A percentile compares a stretch with the other conserved stretches of the same genome.
These are phyloP conservation scores for Flaveria floridana DNA, from an alignment of 140 eudicot species.

Conservation along the genomic window DNA sequence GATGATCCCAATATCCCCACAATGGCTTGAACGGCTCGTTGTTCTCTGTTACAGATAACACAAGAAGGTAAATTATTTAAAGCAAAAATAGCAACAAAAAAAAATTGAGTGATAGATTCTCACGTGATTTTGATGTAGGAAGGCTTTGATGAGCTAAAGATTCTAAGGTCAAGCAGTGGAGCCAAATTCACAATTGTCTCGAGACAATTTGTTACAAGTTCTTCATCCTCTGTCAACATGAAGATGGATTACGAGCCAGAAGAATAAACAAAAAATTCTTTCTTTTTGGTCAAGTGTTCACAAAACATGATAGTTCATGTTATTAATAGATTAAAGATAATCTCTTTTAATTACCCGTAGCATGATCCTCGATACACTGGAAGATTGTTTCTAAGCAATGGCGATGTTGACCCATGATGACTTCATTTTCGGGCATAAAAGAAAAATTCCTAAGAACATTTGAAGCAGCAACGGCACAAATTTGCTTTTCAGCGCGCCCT, in stretches of 20 bases:
- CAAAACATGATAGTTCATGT: neutral
- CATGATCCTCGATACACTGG: conserved; percentile 89
- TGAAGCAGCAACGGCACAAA: conserved; percentile 97
- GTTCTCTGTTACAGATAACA: conserved; percentile 53
- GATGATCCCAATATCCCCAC: conserved; percentile 89
- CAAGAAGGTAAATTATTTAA: neutral
- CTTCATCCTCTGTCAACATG: conserved; percentile 86
- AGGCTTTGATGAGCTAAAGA: conserved; percentile 96
- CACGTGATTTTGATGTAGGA: conserved; percentile 92
- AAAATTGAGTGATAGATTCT: conserved; percentile 26
- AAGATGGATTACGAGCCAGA: conserved; percentile 16
- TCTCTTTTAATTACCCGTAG: conserved; percentile 37
- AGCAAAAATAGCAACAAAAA: conserved; percentile 6
- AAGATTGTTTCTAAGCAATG: conserved; percentile 93
- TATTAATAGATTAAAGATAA: neutral
- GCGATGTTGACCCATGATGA: conserved; percentile 93
- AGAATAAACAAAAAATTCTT: neutral
- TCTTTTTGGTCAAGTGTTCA: conserved; percentile 3
- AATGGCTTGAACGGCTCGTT: conserved; percentile 86
- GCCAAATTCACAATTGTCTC: conserved; percentile 96
- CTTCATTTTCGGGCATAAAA: conserved; percentile 95
- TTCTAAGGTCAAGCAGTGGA: conserved; percentile 79
- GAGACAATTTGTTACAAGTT: conserved; percentile 89
- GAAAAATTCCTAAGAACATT: conserved; percentile 91
- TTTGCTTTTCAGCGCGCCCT: conserved; percentile 92